Conservation (phyloP, 345 rosid species). For the Barbarea vulgaris region DNA sequence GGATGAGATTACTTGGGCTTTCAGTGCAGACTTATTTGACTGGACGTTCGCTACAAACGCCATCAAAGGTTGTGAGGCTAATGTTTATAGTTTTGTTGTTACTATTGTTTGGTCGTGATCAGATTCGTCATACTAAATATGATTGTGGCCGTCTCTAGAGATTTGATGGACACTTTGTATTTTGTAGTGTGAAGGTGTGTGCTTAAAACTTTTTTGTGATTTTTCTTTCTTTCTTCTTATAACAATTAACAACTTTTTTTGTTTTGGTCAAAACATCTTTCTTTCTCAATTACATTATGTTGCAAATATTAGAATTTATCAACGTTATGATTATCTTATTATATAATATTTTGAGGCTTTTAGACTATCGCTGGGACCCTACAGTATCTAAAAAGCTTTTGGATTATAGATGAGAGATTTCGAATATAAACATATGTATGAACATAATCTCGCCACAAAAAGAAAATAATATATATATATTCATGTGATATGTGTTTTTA, state of each 20-base stretch:
- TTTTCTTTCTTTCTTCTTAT: too few species aligned
- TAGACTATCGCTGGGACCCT: too few species aligned
- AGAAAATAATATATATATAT: too few species aligned
- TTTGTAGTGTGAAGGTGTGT: neutral
- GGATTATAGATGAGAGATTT: too few species aligned
- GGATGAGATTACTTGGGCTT: conserved; percentile 40
- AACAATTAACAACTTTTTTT: too few species aligned
- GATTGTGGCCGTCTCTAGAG: conserved; percentile 41
- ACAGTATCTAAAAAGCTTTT: too few species aligned
- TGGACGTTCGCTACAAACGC: conserved; percentile 33
- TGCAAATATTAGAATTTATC: neutral
- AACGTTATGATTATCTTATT: neutral
- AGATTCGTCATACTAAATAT: conserved; percentile 33
- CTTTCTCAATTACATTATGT: neutral
- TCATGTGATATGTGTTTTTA: too few species aligned
- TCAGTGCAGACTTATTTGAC: conserved; percentile 43
- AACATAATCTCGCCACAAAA: too few species aligned
- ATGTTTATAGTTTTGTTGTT: conserved; percentile 37
- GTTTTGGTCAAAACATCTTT: too few species aligned
- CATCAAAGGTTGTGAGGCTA: conserved; percentile 27
- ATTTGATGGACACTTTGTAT: neutral
- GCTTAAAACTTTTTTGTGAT: neutral
- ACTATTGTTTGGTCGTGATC: conserved; percentile 36
- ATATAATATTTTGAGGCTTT: too few species aligned
- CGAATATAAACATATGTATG: too few species aligned